These are phyloP conservation scores for Boletus semigastroideus DNA, from an alignment of 1,284 basidiomycete genomes.

Conservation along the genomic window DNA sequence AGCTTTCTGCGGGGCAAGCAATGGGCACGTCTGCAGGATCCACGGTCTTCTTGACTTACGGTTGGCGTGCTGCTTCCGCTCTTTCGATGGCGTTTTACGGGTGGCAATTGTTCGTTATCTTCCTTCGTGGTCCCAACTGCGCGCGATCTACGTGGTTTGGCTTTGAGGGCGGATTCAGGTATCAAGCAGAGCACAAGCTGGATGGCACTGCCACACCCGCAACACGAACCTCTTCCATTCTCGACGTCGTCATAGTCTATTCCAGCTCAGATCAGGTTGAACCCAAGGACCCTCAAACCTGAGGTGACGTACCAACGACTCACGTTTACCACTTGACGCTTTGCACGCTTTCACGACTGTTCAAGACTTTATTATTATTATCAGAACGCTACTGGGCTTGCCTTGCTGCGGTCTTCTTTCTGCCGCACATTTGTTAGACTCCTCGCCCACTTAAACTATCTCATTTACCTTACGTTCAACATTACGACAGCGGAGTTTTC, in stretches of 20 bases:
- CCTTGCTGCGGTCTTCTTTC: too few relatives aligned
- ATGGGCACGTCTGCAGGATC: slow-evolving; percentile 54
- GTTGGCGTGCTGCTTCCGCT: slow-evolving; percentile 50
- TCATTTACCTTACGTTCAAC: not conserved
- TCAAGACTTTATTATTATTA: not conserved
- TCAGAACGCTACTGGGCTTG: not conserved
- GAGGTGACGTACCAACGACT: not conserved
- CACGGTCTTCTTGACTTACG: slow-evolving; percentile 46
- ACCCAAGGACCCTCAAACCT: not conserved
- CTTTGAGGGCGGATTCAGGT: slow-evolving; percentile 21
- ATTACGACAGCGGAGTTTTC: not conserved
- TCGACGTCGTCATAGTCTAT: not conserved
- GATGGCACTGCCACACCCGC: not conserved
- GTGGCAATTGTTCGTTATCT: slow-evolving; percentile 38
- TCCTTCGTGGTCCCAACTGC: slow-evolving; percentile 44
- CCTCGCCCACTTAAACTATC: not conserved
- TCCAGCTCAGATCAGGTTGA: not conserved
- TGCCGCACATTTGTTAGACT: not conserved
- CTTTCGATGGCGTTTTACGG: slow-evolving; percentile 47
- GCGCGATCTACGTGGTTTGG: slow-evolving; percentile 30
- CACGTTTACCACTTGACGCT: not conserved
- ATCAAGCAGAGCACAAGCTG: slow-evolving; percentile 6
- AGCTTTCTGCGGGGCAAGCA: slow-evolving; percentile 46
- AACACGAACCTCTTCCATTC: slow-evolving; percentile 8
- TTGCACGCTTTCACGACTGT: not conserved